Percentiles rank a stretch among this genome's conserved stretches.
Evolutionary conservation across 768 basidiomycete species (phyloP).

Genomic region (Pleurotus giganteus): DNA sequence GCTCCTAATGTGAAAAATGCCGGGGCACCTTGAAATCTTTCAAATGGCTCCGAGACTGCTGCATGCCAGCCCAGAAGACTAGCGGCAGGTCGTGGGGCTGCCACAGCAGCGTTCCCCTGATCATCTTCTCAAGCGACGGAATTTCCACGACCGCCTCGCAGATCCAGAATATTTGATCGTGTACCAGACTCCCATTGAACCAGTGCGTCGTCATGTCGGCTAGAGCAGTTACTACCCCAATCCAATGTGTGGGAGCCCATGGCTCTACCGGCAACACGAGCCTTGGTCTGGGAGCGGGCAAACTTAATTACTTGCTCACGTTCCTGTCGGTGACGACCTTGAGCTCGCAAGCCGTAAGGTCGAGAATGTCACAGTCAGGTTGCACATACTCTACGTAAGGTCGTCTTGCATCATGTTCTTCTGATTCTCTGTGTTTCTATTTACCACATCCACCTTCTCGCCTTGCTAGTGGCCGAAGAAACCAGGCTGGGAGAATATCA

Average conservation of each 20-base stretch:
- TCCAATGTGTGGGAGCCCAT: background rate
- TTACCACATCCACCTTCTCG: background rate
- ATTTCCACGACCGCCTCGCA: background rate
- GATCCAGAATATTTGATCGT: no score
- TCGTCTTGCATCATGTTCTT: no score
- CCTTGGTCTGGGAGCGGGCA: background rate
- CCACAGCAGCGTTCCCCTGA: background rate
- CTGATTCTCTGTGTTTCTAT: no score
- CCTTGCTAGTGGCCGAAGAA: background rate
- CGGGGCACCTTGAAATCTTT: background rate
- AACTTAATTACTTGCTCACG: no score
- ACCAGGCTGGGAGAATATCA: background rate
- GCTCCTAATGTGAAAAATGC: background rate
- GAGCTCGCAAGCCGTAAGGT: no score
- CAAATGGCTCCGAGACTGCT: background rate
- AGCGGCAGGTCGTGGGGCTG: background rate
- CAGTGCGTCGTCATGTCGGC: background rate
- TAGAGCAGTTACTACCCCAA: background rate
- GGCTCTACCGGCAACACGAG: background rate
- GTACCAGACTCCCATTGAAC: background rate
- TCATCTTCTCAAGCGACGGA: background rate
- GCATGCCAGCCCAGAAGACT: background rate
- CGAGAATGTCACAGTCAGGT: background rate
- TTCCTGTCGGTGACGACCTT: no score
- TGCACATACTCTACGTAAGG: no score